A percentile compares a stretch with the other conserved stretches of the same genome.
Conservation (phyloP, 192 early-diverging fungal genomes). For the Chytriomyces sp. region DNA sequence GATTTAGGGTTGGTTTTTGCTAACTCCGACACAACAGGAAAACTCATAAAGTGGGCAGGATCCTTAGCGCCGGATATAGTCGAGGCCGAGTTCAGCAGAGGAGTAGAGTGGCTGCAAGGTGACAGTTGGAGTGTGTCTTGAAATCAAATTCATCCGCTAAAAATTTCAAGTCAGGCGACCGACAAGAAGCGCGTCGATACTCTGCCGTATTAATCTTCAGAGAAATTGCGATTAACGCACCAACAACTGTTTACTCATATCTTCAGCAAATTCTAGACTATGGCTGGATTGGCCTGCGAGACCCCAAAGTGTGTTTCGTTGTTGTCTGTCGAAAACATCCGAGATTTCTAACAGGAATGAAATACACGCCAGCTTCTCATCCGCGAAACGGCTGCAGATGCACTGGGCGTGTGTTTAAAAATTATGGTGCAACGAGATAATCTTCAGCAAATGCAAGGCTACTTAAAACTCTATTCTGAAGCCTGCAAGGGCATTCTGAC, state of each 20-base stretch:
- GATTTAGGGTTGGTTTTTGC: not conserved
- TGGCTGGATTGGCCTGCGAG: slow-evolving; percentile 75
- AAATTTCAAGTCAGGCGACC: slow-evolving; percentile 21
- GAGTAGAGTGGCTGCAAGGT: slow-evolving; percentile 70
- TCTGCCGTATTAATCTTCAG: slow-evolving; percentile 72
- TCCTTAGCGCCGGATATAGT: slow-evolving; percentile 69
- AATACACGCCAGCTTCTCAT: slow-evolving; percentile 48
- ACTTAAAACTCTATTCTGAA: slow-evolving; percentile 73
- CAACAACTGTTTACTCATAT: slow-evolving; percentile 74
- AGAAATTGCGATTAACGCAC: slow-evolving; percentile 67
- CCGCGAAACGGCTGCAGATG: slow-evolving; percentile 72
- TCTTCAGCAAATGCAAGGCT: slow-evolving; percentile 58
- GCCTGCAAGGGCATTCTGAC: slow-evolving; percentile 65
- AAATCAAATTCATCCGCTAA: not conserved
- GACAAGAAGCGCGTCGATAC: slow-evolving; percentile 48
- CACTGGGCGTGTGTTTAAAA: slow-evolving; percentile 70
- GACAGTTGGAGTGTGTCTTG: not conserved
- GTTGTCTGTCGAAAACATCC: not conserved
- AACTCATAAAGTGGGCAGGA: slow-evolving; percentile 56
- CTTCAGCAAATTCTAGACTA: slow-evolving; percentile 72
- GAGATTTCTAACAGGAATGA: slow-evolving; percentile 14
- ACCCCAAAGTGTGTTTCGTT: slow-evolving; percentile 44
- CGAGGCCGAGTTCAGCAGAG: slow-evolving; percentile 69
- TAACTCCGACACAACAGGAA: slow-evolving; percentile 42
- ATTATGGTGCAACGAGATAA: slow-evolving; percentile 73